A percentile compares a stretch with the other conserved stretches of the same genome.
phyloP scores from a whole-genome alignment of 495 filamentous ascomycete genomes.

The Pyrenopolyporus hunteri region DNA sequence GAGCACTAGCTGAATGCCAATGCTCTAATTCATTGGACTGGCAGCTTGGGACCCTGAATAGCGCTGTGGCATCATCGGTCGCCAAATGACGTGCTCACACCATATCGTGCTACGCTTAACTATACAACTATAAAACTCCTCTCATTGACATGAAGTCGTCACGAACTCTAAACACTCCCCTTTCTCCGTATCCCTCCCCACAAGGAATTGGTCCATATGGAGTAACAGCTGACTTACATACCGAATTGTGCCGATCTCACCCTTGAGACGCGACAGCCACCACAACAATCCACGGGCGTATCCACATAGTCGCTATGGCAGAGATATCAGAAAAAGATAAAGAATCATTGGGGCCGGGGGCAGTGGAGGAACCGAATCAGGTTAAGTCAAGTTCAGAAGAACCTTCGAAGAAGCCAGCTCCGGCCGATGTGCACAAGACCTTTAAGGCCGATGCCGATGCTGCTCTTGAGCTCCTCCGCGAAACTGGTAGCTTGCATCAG shows the following conservation, averaged over 20 bases:
- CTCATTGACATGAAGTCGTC: background rate
- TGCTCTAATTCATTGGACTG: background rate
- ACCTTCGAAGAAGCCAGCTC: background rate
- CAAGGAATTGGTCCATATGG: background rate
- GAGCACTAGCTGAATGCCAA: background rate
- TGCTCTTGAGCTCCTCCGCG: constrained; percentile 24
- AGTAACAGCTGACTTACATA: background rate
- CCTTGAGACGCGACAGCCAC: background rate
- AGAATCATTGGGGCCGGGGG: constrained; percentile 1
- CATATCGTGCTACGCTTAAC: constrained; percentile 16
- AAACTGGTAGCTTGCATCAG: constrained; percentile 23
- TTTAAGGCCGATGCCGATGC: constrained; percentile 19
- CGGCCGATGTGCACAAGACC: background rate
- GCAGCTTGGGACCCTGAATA: background rate
- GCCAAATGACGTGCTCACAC: constrained; percentile 29
- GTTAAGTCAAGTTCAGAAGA: constrained; percentile 2
- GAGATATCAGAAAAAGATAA: constrained; percentile 10
- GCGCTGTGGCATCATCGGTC: constrained; percentile 30
- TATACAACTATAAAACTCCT: background rate
- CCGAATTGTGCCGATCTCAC: background rate
- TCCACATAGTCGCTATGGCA: constrained; percentile 1
- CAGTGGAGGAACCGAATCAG: background rate
- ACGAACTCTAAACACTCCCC: background rate
- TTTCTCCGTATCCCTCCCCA: background rate
- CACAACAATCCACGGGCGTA: background rate